Conservation (phyloP, 306 rosid species). For the Trifolium dubium region DNA sequence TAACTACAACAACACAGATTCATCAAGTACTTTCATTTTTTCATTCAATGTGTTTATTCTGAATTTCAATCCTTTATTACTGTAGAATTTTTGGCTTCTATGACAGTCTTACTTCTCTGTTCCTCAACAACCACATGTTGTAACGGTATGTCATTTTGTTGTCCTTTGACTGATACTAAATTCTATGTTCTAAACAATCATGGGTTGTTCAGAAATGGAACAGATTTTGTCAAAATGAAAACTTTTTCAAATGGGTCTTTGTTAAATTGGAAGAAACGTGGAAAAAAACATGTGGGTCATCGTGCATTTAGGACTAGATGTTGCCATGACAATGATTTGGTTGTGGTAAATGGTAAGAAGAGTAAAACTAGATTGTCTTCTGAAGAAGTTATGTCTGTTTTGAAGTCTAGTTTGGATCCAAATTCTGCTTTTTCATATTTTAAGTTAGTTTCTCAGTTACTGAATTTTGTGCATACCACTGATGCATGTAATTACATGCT, state of each 20-base stretch:
- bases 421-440: slow-evolving; percentile 67
- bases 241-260: slow-evolving; percentile 50
- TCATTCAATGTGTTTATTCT: slow-evolving; percentile 20
- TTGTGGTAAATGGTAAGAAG: slow-evolving; percentile 49
- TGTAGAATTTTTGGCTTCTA: slow-evolving; percentile 30
- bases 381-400: slow-evolving; percentile 64
- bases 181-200: slow-evolving; percentile 42
- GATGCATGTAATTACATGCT: slow-evolving; percentile 92
- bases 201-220: slow-evolving; percentile 43
- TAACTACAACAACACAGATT: slow-evolving; percentile 33
- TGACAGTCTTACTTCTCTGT: slow-evolving; percentile 58
- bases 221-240: slow-evolving; percentile 51
- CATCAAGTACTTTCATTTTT: background rate
- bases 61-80: slow-evolving; percentile 3
- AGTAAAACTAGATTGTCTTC: slow-evolving; percentile 53
- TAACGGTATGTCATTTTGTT: slow-evolving; percentile 45
- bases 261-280: slow-evolving; percentile 52
- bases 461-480: slow-evolving; percentile 72
- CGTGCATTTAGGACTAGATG: slow-evolving; percentile 49
- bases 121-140: slow-evolving; percentile 58
- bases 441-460: slow-evolving; percentile 62
- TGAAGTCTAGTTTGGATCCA: slow-evolving; percentile 71
- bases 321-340: slow-evolving; percentile 48
- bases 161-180: slow-evolving; percentile 46
- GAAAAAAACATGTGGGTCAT: slow-evolving; percentile 50